phyloP scores from a whole-genome alignment of 2,329 filamentous ascomycete genomes.

The Fusarium sp. region DNA sequence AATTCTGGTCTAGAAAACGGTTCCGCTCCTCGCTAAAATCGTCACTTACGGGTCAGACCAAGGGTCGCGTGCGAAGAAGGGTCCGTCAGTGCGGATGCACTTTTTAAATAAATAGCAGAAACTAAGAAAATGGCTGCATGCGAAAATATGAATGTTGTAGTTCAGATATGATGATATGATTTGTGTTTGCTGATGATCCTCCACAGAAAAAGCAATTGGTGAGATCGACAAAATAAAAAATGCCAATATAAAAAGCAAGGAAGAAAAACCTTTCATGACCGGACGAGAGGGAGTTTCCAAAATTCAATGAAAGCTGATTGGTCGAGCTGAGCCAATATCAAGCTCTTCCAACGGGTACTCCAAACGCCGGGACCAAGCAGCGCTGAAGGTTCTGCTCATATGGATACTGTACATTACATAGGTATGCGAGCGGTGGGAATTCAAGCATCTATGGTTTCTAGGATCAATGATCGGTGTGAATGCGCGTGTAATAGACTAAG shows the following conservation, averaged over 20 bases:
- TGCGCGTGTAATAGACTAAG: constrained; percentile 29
- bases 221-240: constrained; percentile 17
- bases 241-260: constrained; percentile 17
- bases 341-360: constrained; percentile 32
- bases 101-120: background rate
- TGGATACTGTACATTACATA: constrained; percentile 26
- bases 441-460: constrained; percentile 13
- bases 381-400: constrained; percentile 21
- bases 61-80: constrained; percentile 29
- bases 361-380: constrained; percentile 19
- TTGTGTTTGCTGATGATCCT: background rate
- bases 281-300: constrained; percentile 20
- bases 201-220: constrained; percentile 5
- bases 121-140: background rate
- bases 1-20: constrained; percentile 15
- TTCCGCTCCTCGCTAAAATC: constrained; percentile 35
- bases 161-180: background rate
- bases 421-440: constrained; percentile 22
- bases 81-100: constrained; percentile 14
- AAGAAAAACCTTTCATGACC: constrained; percentile 15
- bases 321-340: constrained; percentile 7
- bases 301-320: constrained; percentile 33
- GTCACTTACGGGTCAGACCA: constrained; percentile 24
- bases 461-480: constrained; percentile 30
- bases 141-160: background rate